phyloP scores from a whole-genome alignment of 495 filamentous ascomycete genomes.

The Bryoglossum gracile region DNA sequence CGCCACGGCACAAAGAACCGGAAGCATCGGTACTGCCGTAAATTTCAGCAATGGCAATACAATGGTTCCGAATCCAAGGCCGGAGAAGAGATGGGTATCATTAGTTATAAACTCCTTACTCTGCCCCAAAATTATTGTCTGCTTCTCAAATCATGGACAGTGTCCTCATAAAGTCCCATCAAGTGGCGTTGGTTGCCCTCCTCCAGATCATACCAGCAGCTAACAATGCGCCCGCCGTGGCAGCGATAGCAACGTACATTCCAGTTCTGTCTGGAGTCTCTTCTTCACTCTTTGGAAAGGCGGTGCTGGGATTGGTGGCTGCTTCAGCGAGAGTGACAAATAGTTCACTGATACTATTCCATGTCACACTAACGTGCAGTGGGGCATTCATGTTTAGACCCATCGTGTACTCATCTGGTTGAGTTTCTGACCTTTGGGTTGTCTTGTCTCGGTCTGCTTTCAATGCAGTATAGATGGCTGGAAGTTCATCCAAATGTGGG shows the following conservation, averaged over 20 bases:
- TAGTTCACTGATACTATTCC: constrained; percentile 82
- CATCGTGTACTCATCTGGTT: constrained; percentile 88
- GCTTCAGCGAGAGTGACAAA: constrained; percentile 85
- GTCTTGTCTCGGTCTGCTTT: constrained; percentile 95
- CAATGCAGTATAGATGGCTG: constrained; percentile 81
- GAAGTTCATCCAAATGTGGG: constrained; percentile 77
- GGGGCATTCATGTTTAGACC: constrained; percentile 75
- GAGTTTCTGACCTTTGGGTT: constrained; percentile 80
- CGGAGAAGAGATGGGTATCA: constrained; percentile 17
- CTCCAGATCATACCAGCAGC: constrained; percentile 68
- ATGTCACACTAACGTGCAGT: constrained; percentile 87
- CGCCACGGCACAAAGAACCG: too few relatives aligned
- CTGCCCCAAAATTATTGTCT: background rate
- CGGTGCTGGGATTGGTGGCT: constrained; percentile 78
- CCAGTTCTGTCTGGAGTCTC: constrained; percentile 74
- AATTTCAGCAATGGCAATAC: too few relatives aligned
- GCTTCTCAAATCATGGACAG: background rate
- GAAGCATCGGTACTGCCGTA: too few relatives aligned
- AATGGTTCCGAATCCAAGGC: too few relatives aligned
- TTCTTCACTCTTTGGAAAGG: constrained; percentile 80
- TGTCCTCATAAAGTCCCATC: constrained; percentile 1
- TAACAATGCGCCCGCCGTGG: constrained; percentile 71
- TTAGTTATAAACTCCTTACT: constrained; percentile 2
- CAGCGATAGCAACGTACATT: constrained; percentile 78
- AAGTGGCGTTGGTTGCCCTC: constrained; percentile 31